These are phyloP conservation scores for Bolboschoenoplectus hybrid DNA, from an alignment of 202 grass and related monocot species.

Conservation along the genomic window DNA sequence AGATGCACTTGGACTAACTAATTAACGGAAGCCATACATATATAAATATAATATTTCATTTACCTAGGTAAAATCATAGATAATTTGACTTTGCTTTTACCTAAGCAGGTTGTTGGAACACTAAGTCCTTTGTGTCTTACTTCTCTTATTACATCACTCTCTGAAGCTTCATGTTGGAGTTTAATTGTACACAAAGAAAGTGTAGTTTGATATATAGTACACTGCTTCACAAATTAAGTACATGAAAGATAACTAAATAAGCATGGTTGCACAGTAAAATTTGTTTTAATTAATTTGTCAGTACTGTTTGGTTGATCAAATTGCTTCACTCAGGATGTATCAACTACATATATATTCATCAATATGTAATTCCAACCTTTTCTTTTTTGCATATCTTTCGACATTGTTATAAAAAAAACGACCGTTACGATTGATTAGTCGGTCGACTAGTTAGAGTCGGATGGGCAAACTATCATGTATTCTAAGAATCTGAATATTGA, in stretches of 20 bases:
- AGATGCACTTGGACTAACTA: neutral
- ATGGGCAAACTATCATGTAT: too few species aligned
- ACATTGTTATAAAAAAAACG: too few species aligned
- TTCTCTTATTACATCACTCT: conserved; percentile 42
- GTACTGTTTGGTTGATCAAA: conserved; percentile 20
- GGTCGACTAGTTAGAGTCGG: too few species aligned
- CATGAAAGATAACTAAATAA: conserved; percentile 3
- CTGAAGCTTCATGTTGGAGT: conserved; percentile 31
- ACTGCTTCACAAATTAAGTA: neutral
- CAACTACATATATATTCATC: neutral
- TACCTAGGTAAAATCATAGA: conserved; percentile 40
- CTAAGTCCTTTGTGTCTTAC: conserved; percentile 44
- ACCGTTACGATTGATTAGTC: too few species aligned
- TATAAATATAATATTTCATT: neutral
- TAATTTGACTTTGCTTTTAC: conserved; percentile 23
- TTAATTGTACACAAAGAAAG: conserved; percentile 42
- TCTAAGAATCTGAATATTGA: too few species aligned
- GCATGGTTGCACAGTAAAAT: neutral
- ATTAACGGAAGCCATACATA: neutral
- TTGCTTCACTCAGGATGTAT: neutral
- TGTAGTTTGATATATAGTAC: neutral
- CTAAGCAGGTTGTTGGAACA: conserved; percentile 38
- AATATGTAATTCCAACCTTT: neutral
- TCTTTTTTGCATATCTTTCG: neutral
- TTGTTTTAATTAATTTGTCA: neutral